Percentiles rank a stretch among this genome's conserved stretches.
Conservation (phyloP, 2,329 filamentous ascomycete genomes). For the Delphinella strobiligena region DNA sequence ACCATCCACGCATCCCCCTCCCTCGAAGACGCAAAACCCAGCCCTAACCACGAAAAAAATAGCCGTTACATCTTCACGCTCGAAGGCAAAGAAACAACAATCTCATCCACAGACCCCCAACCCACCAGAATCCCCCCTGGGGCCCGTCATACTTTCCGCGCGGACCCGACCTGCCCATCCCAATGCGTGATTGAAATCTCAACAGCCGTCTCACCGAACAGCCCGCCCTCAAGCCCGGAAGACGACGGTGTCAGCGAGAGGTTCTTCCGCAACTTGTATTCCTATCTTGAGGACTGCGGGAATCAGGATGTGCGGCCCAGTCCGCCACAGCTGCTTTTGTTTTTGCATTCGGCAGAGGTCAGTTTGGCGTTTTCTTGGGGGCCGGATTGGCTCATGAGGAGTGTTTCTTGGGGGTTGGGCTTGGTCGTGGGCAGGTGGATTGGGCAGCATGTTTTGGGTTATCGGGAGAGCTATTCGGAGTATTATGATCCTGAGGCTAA, state of each 20-base stretch:
- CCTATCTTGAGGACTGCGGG: slow-evolving; percentile 19
- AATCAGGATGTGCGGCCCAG: slow-evolving; percentile 13
- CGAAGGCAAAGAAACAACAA: slow-evolving; percentile 13
- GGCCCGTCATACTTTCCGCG: slow-evolving; percentile 18
- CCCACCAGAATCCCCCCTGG: slow-evolving; percentile 14
- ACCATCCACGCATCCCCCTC: too few species aligned
- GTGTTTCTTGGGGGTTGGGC: slow-evolving; percentile 14
- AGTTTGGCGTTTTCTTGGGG: slow-evolving; percentile 16
- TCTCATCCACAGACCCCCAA: slow-evolving; percentile 16
- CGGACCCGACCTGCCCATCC: slow-evolving; percentile 14
- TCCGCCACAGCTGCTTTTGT: slow-evolving; percentile 17
- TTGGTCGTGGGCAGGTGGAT: slow-evolving; percentile 16
- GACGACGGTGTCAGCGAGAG: slow-evolving; percentile 14
- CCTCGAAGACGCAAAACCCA: too few species aligned
- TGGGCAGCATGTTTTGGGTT: slow-evolving; percentile 8
- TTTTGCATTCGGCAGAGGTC: slow-evolving; percentile 17
- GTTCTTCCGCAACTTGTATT: slow-evolving; percentile 20
- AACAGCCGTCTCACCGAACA: slow-evolving; percentile 9
- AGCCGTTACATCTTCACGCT: slow-evolving; percentile 19
- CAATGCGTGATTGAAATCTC: slow-evolving; percentile 17
- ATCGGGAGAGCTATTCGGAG: slow-evolving; percentile 9
- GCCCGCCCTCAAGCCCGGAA: slow-evolving; percentile 8
- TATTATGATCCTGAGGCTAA: slow-evolving; percentile 10
- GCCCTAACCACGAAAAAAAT: too few species aligned
- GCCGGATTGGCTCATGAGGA: slow-evolving; percentile 14